Conservation (phyloP, 768 basidiomycete species). For the Boletus rubescentipes region DNA sequence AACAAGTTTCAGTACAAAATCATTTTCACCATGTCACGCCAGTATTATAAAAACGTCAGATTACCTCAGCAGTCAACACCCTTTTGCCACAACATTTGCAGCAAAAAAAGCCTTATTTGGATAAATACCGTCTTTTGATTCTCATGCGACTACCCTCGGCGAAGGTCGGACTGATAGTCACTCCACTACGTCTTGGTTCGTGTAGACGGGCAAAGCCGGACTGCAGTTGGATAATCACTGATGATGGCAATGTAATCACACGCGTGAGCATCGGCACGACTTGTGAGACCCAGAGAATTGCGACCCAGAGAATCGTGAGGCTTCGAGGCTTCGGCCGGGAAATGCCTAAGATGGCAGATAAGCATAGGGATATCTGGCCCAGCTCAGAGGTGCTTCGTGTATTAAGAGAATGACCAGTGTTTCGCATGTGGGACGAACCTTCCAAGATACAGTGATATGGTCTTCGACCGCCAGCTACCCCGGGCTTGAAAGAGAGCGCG, state of each 20-base stretch:
- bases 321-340: too few relatives aligned
- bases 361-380: neutral
- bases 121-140: too few relatives aligned
- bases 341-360: neutral
- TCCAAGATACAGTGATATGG: conserved; percentile 5
- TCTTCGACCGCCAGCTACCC: conserved; percentile 3
- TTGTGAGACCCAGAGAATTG: too few relatives aligned
- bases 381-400: neutral
- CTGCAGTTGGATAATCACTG: too few relatives aligned
- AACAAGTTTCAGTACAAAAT: conserved; percentile 10
- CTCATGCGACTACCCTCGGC: too few relatives aligned
- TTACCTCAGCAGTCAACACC: conserved; percentile 24
- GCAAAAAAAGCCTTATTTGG: too few relatives aligned
- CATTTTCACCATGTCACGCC: conserved; percentile 14
- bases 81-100: neutral
- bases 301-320: too few relatives aligned
- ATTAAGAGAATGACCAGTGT: neutral
- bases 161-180: too few relatives aligned
- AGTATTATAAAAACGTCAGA: conserved; percentile 22
- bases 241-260: too few relatives aligned
- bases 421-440: conserved; percentile 2
- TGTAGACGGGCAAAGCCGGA: too few relatives aligned
- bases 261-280: too few relatives aligned
- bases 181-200: too few relatives aligned
- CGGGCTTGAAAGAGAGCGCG: neutral